phyloP scores from a whole-genome alignment of 352 stramenopile genomes.

The Phytophthora aleatoria region DNA sequence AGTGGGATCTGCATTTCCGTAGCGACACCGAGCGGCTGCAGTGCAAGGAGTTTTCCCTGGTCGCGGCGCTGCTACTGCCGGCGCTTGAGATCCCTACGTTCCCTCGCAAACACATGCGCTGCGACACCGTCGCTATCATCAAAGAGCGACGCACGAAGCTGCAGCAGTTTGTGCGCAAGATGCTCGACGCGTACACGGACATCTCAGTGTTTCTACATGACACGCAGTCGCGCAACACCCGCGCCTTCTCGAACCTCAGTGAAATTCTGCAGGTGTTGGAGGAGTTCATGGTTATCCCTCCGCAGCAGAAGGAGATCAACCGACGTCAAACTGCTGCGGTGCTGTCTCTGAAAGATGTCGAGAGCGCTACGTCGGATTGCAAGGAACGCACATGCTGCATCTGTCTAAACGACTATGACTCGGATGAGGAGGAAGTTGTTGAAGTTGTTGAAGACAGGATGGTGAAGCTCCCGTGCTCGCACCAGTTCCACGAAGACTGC shows the following conservation, averaged over 20 bases:
- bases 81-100: constrained; percentile 51
- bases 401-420: constrained; percentile 51
- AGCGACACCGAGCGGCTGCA: constrained; percentile 30
- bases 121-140: constrained; percentile 61
- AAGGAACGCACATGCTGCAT: constrained; percentile 56
- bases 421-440: constrained; percentile 22
- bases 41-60: constrained; percentile 51
- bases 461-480: constrained; percentile 63
- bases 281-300: constrained; percentile 55
- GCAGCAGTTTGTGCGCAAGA: constrained; percentile 56
- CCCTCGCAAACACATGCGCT: constrained; percentile 63
- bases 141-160: constrained; percentile 50
- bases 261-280: constrained; percentile 47
- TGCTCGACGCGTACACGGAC: constrained; percentile 64
- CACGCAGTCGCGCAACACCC: constrained; percentile 27
- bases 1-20: constrained; percentile 45
- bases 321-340: constrained; percentile 51
- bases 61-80: constrained; percentile 47
- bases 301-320: constrained; percentile 58
- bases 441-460: constrained; percentile 38
- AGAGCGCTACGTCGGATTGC: constrained; percentile 13
- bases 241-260: constrained; percentile 25
- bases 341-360: constrained; percentile 59
- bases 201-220: constrained; percentile 60
- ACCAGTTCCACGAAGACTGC: constrained; percentile 83